phyloP scores from a whole-genome alignment of 495 filamentous ascomycete genomes.

The Tuber microsphaerosporum region DNA sequence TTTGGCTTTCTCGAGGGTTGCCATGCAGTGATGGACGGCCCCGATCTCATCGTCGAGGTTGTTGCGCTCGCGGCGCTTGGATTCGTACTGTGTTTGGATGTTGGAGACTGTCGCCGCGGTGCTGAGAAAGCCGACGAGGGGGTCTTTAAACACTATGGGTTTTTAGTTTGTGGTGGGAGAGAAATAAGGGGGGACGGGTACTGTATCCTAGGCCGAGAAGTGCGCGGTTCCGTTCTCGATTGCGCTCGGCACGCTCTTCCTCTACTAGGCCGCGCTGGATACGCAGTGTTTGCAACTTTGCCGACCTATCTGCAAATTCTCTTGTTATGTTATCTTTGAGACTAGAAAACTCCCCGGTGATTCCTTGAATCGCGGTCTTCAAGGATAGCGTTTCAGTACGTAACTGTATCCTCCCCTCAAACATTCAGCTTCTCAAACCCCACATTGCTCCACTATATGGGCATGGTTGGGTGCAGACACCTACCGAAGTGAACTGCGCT shows the following conservation, averaged over 20 bases:
- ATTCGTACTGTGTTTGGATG: background rate
- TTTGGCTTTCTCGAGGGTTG: background rate
- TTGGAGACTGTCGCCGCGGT: background rate
- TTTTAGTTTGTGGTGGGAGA: background rate
- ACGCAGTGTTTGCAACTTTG: background rate
- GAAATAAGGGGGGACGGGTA: background rate
- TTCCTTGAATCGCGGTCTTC: background rate
- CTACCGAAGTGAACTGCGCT: background rate
- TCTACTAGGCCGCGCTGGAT: background rate
- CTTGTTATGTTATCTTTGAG: background rate
- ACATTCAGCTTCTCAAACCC: background rate
- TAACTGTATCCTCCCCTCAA: background rate
- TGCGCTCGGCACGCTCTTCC: background rate
- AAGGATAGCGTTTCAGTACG: background rate
- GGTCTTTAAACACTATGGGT: background rate
- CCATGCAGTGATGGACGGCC: background rate
- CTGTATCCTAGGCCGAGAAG: background rate
- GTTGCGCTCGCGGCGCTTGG: background rate
- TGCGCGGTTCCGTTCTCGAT: background rate
- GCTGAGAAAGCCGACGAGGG: background rate
- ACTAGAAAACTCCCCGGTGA: background rate
- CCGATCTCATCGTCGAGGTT: background rate
- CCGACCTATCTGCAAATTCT: background rate
- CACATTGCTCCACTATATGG: background rate
- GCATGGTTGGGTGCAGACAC: background rate